Base-by-base conservation (phyloP, 495 filamentous ascomycete genomes). In the Penicillium robsamsonii region DNA sequence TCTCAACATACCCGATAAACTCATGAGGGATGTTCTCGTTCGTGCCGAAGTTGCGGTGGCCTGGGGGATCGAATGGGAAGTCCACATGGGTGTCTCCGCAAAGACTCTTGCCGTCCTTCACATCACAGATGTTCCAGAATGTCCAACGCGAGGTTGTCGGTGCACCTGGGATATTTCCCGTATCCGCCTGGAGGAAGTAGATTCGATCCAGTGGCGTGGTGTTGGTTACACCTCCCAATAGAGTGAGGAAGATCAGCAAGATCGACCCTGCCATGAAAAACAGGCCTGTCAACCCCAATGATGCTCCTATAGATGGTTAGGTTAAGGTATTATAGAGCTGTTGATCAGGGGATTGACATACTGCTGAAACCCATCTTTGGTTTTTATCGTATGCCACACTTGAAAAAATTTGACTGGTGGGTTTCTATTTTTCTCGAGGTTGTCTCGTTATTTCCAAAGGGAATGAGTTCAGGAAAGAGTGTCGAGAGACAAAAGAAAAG, bases 111-210 rank as follows among this genome's bases (percentile, higher is more conserved):
- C 85, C 85, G 50, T 81, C 37, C 5, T 59, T 66, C 27, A 80
- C 81, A 25, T 72, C 66, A 70, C 85, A 88, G n/a, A 93, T 69
- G 62, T 86, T 84, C 82, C 92, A 93, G 74, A 87, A 93, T 3
- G 91, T 94, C 92, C 92, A 96, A 72, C 92, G 84, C 8, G 90
- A 85, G 8, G 81, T 58, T 33, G 80, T 31, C 20, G 83, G 80
- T 2, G 91, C 84, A 20, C 82, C 82, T 11, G 85, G 75, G 64
- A 95, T 91, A 63, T 76, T 82, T 44, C 75, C 71, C 13, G 90
- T 93, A 67, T 84, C 78, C 61, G 86, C 87, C 65, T 87, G 80
- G 30, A 96, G 83, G 79, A 96, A 95, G 75, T 87, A 96, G 61
- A 90, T 88, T 41, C 86, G 61, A 60, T 87, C 82, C 17, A 91